These are phyloP conservation scores for Extremus antarcticus DNA, from an alignment of 495 filamentous ascomycete genomes.

Conservation along the genomic window DNA sequence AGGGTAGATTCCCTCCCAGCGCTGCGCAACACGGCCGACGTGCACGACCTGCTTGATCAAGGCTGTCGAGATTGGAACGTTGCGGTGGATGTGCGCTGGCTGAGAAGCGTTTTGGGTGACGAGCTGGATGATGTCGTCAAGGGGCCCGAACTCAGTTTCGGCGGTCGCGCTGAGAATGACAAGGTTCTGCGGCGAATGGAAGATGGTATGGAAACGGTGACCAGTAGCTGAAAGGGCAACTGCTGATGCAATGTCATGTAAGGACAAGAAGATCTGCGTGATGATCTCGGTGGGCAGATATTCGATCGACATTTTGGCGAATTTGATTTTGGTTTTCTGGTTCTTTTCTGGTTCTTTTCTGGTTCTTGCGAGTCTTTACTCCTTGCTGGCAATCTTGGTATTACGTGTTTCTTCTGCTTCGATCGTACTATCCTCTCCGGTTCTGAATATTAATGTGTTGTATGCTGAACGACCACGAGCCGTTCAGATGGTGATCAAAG, in stretches of 20 bases:
- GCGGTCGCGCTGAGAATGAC: constrained; percentile 41
- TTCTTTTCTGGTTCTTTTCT: not conserved
- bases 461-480: constrained; percentile 4
- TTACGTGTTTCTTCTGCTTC: not conserved
- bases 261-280: constrained; percentile 48
- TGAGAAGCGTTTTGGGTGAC: constrained; percentile 48
- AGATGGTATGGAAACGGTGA: constrained; percentile 43
- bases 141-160: constrained; percentile 50
- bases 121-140: constrained; percentile 49
- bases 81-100: constrained; percentile 40
- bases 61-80: constrained; percentile 40
- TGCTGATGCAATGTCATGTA: constrained; percentile 41
- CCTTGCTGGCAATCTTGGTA: not conserved
- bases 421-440: not conserved
- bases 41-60: constrained; percentile 47
- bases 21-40: constrained; percentile 47
- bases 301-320: constrained; percentile 36
- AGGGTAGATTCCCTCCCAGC: constrained; percentile 60
- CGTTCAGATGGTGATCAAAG: constrained; percentile 24
- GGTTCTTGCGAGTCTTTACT: not conserved
- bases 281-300: constrained; percentile 51
- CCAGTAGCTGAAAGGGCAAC: constrained; percentile 45
- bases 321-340: too few relatives aligned
- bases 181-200: constrained; percentile 42
- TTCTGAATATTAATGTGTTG: not conserved